Conservation (phyloP, 1,284 basidiomycete genomes). For the Ganoderma boninense region DNA sequence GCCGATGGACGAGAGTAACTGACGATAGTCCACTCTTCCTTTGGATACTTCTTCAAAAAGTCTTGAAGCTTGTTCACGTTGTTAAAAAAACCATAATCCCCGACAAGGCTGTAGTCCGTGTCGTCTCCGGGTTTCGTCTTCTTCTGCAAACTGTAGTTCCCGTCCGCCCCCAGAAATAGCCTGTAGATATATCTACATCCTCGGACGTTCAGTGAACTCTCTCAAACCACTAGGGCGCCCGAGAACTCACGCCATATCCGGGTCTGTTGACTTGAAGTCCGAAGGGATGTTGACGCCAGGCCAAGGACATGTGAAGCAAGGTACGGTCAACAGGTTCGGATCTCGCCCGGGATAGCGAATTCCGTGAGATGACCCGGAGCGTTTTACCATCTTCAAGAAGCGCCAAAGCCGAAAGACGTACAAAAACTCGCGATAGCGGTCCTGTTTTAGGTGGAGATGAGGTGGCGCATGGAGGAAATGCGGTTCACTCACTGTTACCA, state of each 20-base stretch:
- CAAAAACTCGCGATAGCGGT: background rate
- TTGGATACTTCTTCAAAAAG: background rate
- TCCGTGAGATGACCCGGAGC: background rate
- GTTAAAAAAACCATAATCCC: background rate
- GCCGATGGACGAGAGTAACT: too few species aligned
- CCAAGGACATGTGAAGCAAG: background rate
- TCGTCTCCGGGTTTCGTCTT: too few species aligned
- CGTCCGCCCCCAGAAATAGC: background rate
- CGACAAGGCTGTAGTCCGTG: background rate
- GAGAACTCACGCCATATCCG: too few species aligned
- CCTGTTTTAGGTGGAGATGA: background rate
- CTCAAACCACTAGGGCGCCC: too few species aligned
- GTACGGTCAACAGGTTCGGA: background rate
- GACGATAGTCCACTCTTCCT: background rate
- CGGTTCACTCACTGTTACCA: background rate
- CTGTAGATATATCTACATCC: background rate
- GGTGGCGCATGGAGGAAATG: background rate
- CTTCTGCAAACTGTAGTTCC: background rate
- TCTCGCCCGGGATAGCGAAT: background rate
- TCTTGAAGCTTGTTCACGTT: background rate
- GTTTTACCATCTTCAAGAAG: background rate
- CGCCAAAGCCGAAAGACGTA: background rate
- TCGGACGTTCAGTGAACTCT: too few species aligned
- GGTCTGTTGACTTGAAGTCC: background rate
- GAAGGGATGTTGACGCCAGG: background rate